Base-by-base conservation (phyloP, 306 rosid genomes). In the Cucurbita moschata region DNA sequence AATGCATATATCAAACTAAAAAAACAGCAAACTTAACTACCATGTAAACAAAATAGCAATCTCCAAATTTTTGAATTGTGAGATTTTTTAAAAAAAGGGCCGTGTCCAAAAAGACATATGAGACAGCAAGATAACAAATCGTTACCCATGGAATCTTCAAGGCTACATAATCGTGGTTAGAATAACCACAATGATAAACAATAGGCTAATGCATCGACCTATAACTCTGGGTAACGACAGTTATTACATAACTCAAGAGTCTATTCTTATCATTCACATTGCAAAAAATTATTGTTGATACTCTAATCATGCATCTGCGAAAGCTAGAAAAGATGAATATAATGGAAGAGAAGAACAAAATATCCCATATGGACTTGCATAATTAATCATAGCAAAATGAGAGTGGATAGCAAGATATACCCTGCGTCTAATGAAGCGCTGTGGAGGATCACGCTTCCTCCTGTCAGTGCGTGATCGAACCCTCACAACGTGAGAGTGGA, bases 401-500 rank as follows among this genome's bases (percentile, higher is more conserved):
- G 35, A 30, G 35, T 30, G 4, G 35, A 30, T 30, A 30, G 35
- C 0, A 30, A 73, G 10, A 59, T 77, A 23, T 77, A 92, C 97
- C 94, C 89, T 86, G 87, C 97, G 95, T 80, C 97, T 84, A 77
- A 85, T 67, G 84, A 83, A 94, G 64, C 97, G 90, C 87, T 85
- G 89, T 15, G 99, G 99, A 1, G 96, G 97, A n/a, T 91, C 92
- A 64, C 99, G 99, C 50, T 85, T 89, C 84, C 99, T 94, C 85
- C 99, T 79, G 23, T 94, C 81, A 50, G 85, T 83, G 77, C 96
- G 88, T 26, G 99, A 94, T 8, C 97, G 89, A 53, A 94, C 99
- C 84, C 99, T 89, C 72, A 94, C 97, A 49, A 94, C 99, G 6
- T 94, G 99, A 6, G 98, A 94, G 86, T 94, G 99, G 1, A 94